These are phyloP conservation scores for Phytophthora agathidicida DNA, from an alignment of 352 stramenopile genomes.

Conservation along the genomic window DNA sequence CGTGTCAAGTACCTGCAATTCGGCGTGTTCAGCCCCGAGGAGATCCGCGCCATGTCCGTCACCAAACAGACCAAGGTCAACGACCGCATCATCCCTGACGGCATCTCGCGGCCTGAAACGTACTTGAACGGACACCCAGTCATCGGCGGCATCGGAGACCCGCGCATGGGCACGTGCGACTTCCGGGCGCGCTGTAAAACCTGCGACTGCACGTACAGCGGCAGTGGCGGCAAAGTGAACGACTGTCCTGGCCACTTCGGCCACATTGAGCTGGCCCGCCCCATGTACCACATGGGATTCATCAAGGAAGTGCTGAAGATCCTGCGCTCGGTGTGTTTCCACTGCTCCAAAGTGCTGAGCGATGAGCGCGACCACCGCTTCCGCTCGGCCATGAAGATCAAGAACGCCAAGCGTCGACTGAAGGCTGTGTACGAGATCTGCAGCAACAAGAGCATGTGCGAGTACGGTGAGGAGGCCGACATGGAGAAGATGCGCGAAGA, in stretches of 20 bases:
- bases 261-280: conserved; percentile 97
- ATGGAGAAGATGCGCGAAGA: conserved; percentile 92
- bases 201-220: conserved; percentile 93
- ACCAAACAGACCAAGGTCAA: conserved; percentile 98
- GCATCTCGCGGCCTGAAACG: conserved; percentile 92
- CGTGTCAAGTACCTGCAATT: conserved; percentile 99
- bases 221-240: conserved; percentile 94
- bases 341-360: conserved; percentile 96
- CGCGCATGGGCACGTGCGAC: conserved; percentile 96
- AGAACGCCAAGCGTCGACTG: conserved; percentile 91
- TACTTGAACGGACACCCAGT: conserved; percentile 95
- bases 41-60: conserved; percentile 97
- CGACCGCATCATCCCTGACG: conserved; percentile 95
- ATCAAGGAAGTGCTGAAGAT: conserved; percentile 96
- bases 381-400: conserved; percentile 84
- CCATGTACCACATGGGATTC: conserved; percentile 99
- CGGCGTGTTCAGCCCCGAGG: conserved; percentile 97
- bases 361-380: conserved; percentile 90
- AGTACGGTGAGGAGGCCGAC: conserved; percentile 84
- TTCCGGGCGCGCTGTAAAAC: conserved; percentile 91
- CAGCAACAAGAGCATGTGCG: conserved; percentile 89
- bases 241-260: conserved; percentile 99
- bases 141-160: conserved; percentile 98
- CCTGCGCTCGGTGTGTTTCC: conserved; percentile 96
- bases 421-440: conserved; percentile 96